Evolutionary conservation across 2,329 filamentous ascomycete genomes (phyloP), one percentile per base, ranked within the genome.

Genomic region (Ophiostoma quercus): DNA sequence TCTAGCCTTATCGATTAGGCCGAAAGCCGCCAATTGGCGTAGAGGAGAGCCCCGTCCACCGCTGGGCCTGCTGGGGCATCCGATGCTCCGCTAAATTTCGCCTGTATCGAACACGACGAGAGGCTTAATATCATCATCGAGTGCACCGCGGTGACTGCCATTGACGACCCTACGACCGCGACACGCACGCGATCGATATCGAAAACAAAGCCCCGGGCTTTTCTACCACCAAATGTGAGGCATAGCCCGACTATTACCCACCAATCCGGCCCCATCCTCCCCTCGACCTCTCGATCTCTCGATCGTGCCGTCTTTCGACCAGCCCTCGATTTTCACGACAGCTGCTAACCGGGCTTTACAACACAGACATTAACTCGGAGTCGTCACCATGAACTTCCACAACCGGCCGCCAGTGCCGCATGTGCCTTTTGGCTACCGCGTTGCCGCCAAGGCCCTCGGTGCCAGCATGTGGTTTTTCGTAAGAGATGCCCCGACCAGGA

Each of bases 381-480:
- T 32, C 25, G 29, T 51, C 66, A 43, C 32, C 32, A 72, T 72
- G 72, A 74, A 72, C 68, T 74, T 73, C 69, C 72, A 73, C 71
- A 72, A 73, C 70, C 73, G 72, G 67, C 72, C 74, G 62, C 71
- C 73, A 51, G 69, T 73, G 29, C 82, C 84, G 73, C 83, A 84
- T 74, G 84, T 85, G 72, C 81, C 82, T 54, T 79, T 80, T 67
- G 78, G 97, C 74, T 97, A 98, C 84, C 88, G 92, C 78, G 90
- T 94, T 80, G 87, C 89, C 71, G 94, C 92, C 66, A 97, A 92
- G 63, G 92, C 90, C 72, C 85, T 99, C 73, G 92, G 93, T 75
- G 95, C 95, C 69, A 92, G 91, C 82, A 99, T 98, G 95, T 99
- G 95, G 95, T 98, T 99, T 83, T 99, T 95, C 80, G 94, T 98